Evolutionary conservation across 495 filamentous ascomycete genomes (phyloP), one percentile per base, ranked within the genome.

Genomic region (Tetracladium marchalianum): DNA sequence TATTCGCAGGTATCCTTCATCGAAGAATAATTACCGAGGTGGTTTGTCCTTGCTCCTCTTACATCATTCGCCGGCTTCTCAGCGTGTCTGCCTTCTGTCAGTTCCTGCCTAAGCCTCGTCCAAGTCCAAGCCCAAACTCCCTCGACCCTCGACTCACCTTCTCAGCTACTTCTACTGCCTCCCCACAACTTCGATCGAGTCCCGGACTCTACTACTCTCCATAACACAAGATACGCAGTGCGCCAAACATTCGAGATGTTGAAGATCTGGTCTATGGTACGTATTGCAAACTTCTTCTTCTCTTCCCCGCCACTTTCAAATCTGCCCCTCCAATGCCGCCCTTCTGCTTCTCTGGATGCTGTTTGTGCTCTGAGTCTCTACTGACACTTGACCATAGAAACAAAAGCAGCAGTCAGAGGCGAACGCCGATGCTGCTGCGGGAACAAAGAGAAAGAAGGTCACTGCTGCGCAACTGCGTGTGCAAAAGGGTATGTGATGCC

Each of bases 241-340:
- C 35, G 11, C 35, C 12, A 3, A 36, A 32, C 48, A 47, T 62
- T 48, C 78, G 87, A 66, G 56, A 98, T 98, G 92, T 73, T 96
- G 71, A 98, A 98, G 66, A 95, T 98, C 73, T 98, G 92, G 92
- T 94, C 89, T 63, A 95, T 98, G 90, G 90, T 94, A 71, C 38
- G 77, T 44, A 16, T 11, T 47, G 32, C 52, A 27, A n/a, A n/a
- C n/a, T n/a, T n/a, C 19, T 7, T 35, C 35, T 31, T 43, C 6
- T 17, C 31, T 35, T 24, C 51, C 47, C 44, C 50, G 43, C 43
- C 46, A 5, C 37, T 44, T 11, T 36, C 10, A 13, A 16, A n/a
- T 10, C 22, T 16, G 31, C 24, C 27, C 18, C 11, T 43, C 35
- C 15, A 17, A 17, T 27, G 17, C 33, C 31, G 10, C 31, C 34